phyloP scores from a whole-genome alignment of 139 green algal genomes.

The Micromonas commoda region DNA sequence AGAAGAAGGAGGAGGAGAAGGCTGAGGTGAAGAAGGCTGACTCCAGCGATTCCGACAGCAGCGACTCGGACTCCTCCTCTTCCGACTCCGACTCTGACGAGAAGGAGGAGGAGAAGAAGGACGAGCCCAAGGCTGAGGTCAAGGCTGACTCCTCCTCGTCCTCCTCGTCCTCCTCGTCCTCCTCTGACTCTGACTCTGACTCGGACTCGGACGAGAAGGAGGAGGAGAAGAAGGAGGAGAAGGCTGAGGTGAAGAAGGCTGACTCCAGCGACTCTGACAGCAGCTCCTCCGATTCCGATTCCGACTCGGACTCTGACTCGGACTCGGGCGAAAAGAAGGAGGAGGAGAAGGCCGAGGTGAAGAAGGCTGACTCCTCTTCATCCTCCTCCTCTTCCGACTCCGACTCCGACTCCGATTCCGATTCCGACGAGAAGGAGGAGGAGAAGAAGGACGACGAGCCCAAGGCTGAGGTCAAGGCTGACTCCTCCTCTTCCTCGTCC shows the following conservation, averaged over 20 bases:
- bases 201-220: not conserved
- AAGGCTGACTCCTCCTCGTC: not conserved
- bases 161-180: not conserved
- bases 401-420: not conserved
- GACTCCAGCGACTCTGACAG: not conserved
- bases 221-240: not conserved
- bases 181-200: not conserved
- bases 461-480: too few relatives aligned
- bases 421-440: slow-evolving; percentile 13
- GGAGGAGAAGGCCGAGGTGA: not conserved
- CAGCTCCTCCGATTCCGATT: not conserved
- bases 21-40: not conserved
- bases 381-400: not conserved
- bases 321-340: not conserved
- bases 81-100: too few relatives aligned
- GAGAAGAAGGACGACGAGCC: slow-evolving; percentile 15
- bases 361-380: not conserved
- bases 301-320: not conserved
- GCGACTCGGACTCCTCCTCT: too few relatives aligned
- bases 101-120: slow-evolving; percentile 6
- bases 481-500: not conserved
- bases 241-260: not conserved
- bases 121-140: not conserved
- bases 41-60: too few relatives aligned
- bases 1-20: not conserved